Base-by-base conservation (phyloP, 2,329 filamentous ascomycete species). In the Colletotrichum orchidophilum region DNA sequence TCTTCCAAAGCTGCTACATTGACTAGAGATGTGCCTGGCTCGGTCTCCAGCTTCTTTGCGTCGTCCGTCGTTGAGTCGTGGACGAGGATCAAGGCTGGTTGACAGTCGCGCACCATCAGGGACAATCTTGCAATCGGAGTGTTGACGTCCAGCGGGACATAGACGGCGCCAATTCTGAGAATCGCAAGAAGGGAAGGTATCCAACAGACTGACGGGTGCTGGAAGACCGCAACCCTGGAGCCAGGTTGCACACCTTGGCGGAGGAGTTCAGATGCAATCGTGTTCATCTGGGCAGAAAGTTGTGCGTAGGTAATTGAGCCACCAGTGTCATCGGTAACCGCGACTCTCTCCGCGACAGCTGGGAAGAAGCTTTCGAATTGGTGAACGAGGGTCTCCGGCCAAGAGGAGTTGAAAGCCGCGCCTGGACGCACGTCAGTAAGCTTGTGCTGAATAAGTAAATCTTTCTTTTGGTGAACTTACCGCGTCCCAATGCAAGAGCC, bases 101-200 rank as follows among this genome's bases (percentile, higher is more conserved):
- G 59, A 54, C 77, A 78, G 55, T 79, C 75, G 3, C 75, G 39
- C 1, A 77, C 77, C 5, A 83, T 78, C 6, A 68, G 61, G 1
- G 74, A 67, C 1, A 84, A 78, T 3, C 84, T 78, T 7, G 75
- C 26, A 0, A 77, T 15, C 1, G 79, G 76, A 13, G 76, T 78
- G 1, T 75, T 71, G 1, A 77, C 55, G 63, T 87, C 86, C 0
- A 87, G 75, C 2, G 83, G 82, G 3, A 84, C 77, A 52, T 83
- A 83, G 6, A 80, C 74, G 9, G 76, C 78, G 2, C 84, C 84
- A 18, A 82, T 63, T 0, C 78, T 75, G 69, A 80, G 72, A 49
- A 86, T 83, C 5, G 82, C 85, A 2, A 86, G 78, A 53, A 86
- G 71, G 0, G 80, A 81, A 46, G 66, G 76, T 5, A 83, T 74